Percentiles rank a stretch among this genome's conserved stretches.
These are phyloP conservation scores for Nothomitra cinnamomea DNA, from an alignment of 2,329 filamentous ascomycete species.

Conservation along the genomic window DNA sequence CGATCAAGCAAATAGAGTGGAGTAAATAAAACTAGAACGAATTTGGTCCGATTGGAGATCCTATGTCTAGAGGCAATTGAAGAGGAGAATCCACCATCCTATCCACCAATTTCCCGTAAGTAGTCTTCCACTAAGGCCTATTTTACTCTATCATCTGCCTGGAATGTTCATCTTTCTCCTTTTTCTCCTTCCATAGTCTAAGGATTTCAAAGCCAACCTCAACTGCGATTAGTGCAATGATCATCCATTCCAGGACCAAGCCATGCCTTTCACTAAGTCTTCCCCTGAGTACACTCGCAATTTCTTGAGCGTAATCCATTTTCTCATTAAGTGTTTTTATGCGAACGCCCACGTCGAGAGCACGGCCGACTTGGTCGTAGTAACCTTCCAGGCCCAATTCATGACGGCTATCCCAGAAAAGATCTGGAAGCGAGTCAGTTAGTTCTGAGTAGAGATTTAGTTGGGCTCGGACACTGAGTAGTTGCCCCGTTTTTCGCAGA, in stretches of 20 bases:
- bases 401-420: slow-evolving; percentile 88
- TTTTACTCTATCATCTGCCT: neutral
- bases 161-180: slow-evolving; percentile 1
- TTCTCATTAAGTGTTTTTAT: slow-evolving; percentile 90
- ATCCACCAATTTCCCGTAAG: neutral
- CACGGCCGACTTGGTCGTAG: slow-evolving; percentile 82
- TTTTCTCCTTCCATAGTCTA: slow-evolving; percentile 38
- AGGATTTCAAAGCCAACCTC: slow-evolving; percentile 81
- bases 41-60: too few species aligned
- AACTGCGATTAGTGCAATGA: slow-evolving; percentile 82
- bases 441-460: slow-evolving; percentile 94
- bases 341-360: slow-evolving; percentile 76
- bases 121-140: neutral
- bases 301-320: slow-evolving; percentile 95
- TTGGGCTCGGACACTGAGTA: slow-evolving; percentile 76
- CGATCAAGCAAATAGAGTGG: too few species aligned
- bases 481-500: slow-evolving; percentile 80
- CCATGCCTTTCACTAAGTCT: slow-evolving; percentile 82
- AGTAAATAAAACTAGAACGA: too few species aligned
- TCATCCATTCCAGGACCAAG: slow-evolving; percentile 80
- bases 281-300: slow-evolving; percentile 74
- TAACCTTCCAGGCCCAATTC: slow-evolving; percentile 85
- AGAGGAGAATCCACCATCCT: neutral
- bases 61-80: neutral
- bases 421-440: slow-evolving; percentile 83